These are phyloP conservation scores for Cladosporium sp. DNA, from an alignment of 2,329 filamentous ascomycete species.

Conservation along the genomic window DNA sequence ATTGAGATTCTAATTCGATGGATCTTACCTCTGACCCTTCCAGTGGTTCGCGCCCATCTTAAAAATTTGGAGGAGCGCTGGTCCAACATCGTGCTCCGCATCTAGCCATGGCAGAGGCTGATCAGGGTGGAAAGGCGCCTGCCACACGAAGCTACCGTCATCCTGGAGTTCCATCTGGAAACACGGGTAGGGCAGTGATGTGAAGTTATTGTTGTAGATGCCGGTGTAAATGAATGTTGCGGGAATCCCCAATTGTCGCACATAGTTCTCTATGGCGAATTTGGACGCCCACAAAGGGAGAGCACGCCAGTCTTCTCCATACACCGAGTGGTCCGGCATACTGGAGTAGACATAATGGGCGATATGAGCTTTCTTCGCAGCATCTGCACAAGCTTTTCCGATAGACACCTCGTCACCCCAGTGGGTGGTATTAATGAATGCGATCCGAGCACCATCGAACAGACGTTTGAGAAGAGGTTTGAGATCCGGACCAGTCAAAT, in stretches of 20 bases:
- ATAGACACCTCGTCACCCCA: constrained; percentile 93
- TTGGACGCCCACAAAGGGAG: constrained; percentile 90
- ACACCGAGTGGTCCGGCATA: constrained; percentile 89
- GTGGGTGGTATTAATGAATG: constrained; percentile 97
- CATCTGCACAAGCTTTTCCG: constrained; percentile 81
- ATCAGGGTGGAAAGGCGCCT: constrained; percentile 87
- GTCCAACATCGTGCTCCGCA: constrained; percentile 91
- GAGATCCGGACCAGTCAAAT: constrained; percentile 48
- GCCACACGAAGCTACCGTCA: constrained; percentile 87
- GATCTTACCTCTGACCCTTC: constrained; percentile 64
- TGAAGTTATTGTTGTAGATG: constrained; percentile 99
- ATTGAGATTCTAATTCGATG: not conserved
- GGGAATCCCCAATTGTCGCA: constrained; percentile 74
- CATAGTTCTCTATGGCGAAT: constrained; percentile 87
- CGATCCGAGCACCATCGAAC: constrained; percentile 78
- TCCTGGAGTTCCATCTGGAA: constrained; percentile 89
- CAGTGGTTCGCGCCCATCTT: constrained; percentile 87
- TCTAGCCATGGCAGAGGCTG: constrained; percentile 91
- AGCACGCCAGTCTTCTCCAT: constrained; percentile 71
- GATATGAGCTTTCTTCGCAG: constrained; percentile 77
- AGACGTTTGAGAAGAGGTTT: constrained; percentile 27
- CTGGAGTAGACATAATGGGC: constrained; percentile 94
- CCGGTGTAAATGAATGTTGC: constrained; percentile 94
- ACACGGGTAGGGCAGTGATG: constrained; percentile 81
- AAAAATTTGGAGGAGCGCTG: constrained; percentile 87